Conservation (phyloP, 202 grass and related monocot species). For the Dendrocalamus latiflorus region DNA sequence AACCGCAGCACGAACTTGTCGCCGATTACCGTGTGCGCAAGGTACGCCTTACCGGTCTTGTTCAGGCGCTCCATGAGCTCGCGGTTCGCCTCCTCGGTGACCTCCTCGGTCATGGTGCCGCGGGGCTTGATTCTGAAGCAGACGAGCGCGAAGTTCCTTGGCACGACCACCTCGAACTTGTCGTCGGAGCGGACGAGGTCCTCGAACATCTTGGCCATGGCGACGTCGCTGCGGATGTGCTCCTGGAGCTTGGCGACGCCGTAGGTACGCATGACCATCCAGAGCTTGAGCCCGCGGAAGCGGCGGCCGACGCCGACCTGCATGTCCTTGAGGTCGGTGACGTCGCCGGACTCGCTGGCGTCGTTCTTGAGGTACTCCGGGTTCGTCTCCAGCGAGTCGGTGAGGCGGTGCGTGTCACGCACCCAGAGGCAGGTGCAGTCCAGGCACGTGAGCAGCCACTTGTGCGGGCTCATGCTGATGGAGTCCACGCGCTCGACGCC, state of each 20-base stretch:
- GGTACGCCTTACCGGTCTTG: slow-evolving; percentile 32
- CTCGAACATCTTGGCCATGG: slow-evolving; percentile 65
- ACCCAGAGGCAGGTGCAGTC: slow-evolving; percentile 70
- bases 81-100: slow-evolving; percentile 15
- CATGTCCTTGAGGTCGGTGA: slow-evolving; percentile 68
- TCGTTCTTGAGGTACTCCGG: slow-evolving; percentile 72
- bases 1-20: slow-evolving; percentile 50
- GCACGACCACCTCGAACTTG: slow-evolving; percentile 50
- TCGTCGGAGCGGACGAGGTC: slow-evolving; percentile 25
- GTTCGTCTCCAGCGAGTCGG: slow-evolving; percentile 35
- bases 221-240: slow-evolving; percentile 67
- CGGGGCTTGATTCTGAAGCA: slow-evolving; percentile 51
- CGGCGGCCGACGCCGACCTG: slow-evolving; percentile 56
- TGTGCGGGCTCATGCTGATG: slow-evolving; percentile 61
- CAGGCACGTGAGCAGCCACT: slow-evolving; percentile 52
- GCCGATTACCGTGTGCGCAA: slow-evolving; percentile 50
- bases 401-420: slow-evolving; percentile 31
- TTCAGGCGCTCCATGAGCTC: slow-evolving; percentile 46
- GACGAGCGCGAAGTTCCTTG: slow-evolving; percentile 44
- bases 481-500: slow-evolving; percentile 47
- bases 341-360: slow-evolving; percentile 45
- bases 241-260: slow-evolving; percentile 45
- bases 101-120: slow-evolving; percentile 6
- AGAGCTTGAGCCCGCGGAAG: slow-evolving; percentile 54
- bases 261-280: slow-evolving; percentile 58